phyloP scores from a whole-genome alignment of 495 filamentous ascomycete species.

The Cercophora samala region DNA sequence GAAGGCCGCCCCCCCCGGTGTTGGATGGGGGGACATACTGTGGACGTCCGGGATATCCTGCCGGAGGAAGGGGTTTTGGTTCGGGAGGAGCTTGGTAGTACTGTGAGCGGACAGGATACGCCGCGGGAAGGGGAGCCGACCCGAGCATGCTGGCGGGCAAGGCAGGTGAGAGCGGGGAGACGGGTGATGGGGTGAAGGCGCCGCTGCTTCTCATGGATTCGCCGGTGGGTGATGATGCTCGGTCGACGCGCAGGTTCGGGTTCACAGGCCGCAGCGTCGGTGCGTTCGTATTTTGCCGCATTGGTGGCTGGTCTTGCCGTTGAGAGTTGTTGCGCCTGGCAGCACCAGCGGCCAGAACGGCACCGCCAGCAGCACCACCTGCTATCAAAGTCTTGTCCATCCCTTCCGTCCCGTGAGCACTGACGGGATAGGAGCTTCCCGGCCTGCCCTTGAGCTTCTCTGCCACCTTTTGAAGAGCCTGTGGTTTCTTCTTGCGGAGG shows the following conservation, averaged over 20 bases:
- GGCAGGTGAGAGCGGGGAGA: conserved; percentile 17
- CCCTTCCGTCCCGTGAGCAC: conserved; percentile 4
- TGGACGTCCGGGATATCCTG: neutral
- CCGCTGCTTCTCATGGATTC: conserved; percentile 9
- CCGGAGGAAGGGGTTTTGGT: neutral
- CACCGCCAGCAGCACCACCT: neutral
- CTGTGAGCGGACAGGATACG: neutral
- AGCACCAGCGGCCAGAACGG: neutral
- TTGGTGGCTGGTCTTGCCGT: conserved; percentile 6
- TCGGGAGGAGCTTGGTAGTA: conserved; percentile 1
- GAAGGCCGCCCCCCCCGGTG: neutral
- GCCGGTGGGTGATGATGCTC: conserved; percentile 11
- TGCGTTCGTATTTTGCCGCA: conserved; percentile 7
- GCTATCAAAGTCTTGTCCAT: conserved; percentile 16
- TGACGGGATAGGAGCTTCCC: neutral
- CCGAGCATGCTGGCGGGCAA: conserved; percentile 3
- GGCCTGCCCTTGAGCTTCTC: neutral
- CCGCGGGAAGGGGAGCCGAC: neutral
- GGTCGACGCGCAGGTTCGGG: neutral
- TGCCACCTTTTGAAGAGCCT: conserved; percentile 13
- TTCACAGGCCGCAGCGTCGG: neutral
- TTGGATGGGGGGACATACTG: conserved; percentile 10
- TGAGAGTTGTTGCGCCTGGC: neutral
- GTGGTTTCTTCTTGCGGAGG: conserved; percentile 10
- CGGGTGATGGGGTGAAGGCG: conserved; percentile 15